phyloP scores from a whole-genome alignment of 2,329 filamentous ascomycete species.

The Ascochyta lentis region DNA sequence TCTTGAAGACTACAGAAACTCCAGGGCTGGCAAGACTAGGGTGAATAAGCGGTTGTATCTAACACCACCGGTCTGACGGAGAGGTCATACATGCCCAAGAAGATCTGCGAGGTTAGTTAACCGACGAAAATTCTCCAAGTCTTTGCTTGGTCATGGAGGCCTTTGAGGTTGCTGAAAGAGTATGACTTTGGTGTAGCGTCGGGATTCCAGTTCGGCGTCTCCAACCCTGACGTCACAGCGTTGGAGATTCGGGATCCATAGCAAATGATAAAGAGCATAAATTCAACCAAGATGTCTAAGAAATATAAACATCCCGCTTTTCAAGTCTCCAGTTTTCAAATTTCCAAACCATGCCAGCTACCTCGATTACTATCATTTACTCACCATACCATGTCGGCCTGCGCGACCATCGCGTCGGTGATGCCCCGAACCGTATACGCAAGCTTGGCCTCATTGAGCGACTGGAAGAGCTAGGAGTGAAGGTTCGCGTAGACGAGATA shows the following conservation, averaged over 20 bases:
- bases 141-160: not conserved
- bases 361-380: constrained; percentile 8
- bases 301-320: not conserved
- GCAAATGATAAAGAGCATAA: not conserved
- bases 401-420: constrained; percentile 48
- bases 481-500: constrained; percentile 35
- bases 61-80: no score
- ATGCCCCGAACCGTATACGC: constrained; percentile 46
- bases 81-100: no score
- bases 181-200: not conserved
- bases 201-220: not conserved
- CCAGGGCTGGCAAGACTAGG: not conserved
- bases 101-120: no score
- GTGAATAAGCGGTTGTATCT: no score
- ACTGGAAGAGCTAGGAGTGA: constrained; percentile 33
- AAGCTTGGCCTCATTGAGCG: constrained; percentile 34
- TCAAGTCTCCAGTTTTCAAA: no score
- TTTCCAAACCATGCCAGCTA: no score
- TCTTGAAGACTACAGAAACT: not conserved
- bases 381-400: constrained; percentile 53
- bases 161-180: not conserved
- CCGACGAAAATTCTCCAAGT: no score
- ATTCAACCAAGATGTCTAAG: not conserved
- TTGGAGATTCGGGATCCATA: not conserved
- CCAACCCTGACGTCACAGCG: not conserved